Base-by-base conservation (phyloP, 2,329 filamentous ascomycete genomes). In the Myriosclerotinia curreyana region DNA sequence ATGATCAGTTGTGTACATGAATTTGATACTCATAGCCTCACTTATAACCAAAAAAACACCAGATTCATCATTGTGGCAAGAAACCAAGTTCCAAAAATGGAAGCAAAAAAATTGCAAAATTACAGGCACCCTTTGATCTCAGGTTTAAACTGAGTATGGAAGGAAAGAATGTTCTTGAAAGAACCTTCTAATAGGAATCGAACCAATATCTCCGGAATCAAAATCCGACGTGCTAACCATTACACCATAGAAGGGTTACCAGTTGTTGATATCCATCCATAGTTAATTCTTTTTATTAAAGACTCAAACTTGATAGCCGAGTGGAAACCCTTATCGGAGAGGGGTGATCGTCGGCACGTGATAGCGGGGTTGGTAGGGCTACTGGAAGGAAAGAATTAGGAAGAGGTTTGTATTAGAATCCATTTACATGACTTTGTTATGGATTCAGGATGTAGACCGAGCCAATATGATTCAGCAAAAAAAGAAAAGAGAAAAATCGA, bases 181-280 rank as follows among this genome's bases (percentile, higher is more conserved):
- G 62, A 64, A 64, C 52, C 54, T 63, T 50, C 60, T 58, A 64
- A 64, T 64, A 64, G 62, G 62, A 64, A 64, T 64, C 62, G 62
- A 64, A 64, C 62, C 62, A 64, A 64, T 64, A 64, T 64, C 61
- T 64, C 62, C 60, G 22, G 60, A 62, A 62, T 62, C 60, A 62
- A 56, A 62, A 62, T 62, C 60, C 28, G 28, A 38, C 28, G 54
- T 64, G 62, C 62, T 64, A 38, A 64, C 62, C 62, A 60, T 64
- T 64, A 64, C 62, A 63, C 60, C 60, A 63, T 63, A 50, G 60
- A 42, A 58, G 54, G 40, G 25, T 17, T 56, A 25, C 52, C 34
- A n/a, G 4, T 34, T 48, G 7, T 11, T 51, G 2, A 17, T 48
- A 2, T 1, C 28, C 6, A 0, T 0, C 2, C 0, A 1, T 0